phyloP scores from a whole-genome alignment of 192 early-diverging fungal genomes.

The Gryganskiella cystojenkinii region DNA sequence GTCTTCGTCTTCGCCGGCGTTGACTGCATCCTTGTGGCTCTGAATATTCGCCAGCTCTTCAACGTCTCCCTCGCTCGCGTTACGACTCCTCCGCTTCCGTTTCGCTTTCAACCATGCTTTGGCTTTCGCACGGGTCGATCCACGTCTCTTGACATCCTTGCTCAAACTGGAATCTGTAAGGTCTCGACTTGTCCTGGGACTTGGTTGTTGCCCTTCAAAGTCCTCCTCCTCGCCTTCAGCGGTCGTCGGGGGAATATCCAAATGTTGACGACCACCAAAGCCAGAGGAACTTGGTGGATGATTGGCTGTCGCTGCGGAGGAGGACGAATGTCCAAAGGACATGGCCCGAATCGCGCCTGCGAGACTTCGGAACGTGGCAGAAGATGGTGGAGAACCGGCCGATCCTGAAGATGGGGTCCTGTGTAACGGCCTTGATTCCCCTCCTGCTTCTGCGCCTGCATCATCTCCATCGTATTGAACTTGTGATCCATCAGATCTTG shows the following conservation, averaged over 20 bases:
- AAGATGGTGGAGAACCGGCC: slow-evolving; percentile 9
- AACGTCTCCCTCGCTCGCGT: neutral
- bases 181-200: slow-evolving; percentile 28
- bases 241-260: neutral
- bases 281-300: neutral
- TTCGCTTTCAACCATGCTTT: slow-evolving; percentile 50
- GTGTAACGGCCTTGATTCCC: neutral
- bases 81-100: slow-evolving; percentile 18
- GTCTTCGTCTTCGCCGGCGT: neutral
- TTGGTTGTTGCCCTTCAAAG: slow-evolving; percentile 6
- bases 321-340: slow-evolving; percentile 28
- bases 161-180: slow-evolving; percentile 18
- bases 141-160: slow-evolving; percentile 34
- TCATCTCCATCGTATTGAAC: slow-evolving; percentile 3
- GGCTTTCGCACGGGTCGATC: slow-evolving; percentile 33
- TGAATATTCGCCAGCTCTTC: neutral
- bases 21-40: neutral
- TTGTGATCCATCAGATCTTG: slow-evolving; percentile 7
- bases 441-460: neutral
- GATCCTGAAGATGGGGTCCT: slow-evolving; percentile 13
- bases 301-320: neutral
- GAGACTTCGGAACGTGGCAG: slow-evolving; percentile 32
- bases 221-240: neutral
- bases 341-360: slow-evolving; percentile 37
- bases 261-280: neutral